Conservation (phyloP, 1,284 basidiomycete genomes). For the Vanrija sp. region DNA sequence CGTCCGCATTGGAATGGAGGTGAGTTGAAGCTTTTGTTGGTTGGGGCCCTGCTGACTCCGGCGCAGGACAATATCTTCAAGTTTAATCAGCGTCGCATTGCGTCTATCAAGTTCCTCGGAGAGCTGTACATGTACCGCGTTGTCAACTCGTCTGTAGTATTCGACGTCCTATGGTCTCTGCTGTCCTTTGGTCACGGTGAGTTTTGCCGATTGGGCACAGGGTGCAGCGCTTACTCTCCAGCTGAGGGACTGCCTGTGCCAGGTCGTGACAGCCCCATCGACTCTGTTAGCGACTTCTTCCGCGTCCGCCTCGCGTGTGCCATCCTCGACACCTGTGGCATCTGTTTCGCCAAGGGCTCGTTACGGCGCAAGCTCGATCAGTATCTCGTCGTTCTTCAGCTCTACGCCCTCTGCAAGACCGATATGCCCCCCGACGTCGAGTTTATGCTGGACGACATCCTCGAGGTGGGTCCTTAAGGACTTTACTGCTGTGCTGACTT, state of each 20-base stretch:
- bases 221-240: constrained; percentile 5
- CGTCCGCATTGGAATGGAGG: constrained; percentile 80
- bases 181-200: constrained; percentile 94
- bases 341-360: constrained; percentile 91
- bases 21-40: constrained; percentile 15
- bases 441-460: constrained; percentile 90
- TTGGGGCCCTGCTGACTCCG: background rate
- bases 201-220: constrained; percentile 38
- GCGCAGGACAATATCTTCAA: constrained; percentile 79
- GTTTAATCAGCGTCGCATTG: constrained; percentile 86
- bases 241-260: constrained; percentile 87
- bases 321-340: constrained; percentile 91
- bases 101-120: constrained; percentile 88
- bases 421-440: constrained; percentile 92
- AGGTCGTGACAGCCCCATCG: constrained; percentile 67
- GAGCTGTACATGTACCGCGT: constrained; percentile 98
- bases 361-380: constrained; percentile 88
- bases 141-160: constrained; percentile 80
- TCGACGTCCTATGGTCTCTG: constrained; percentile 90
- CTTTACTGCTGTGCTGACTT: background rate
- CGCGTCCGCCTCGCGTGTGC: constrained; percentile 86
- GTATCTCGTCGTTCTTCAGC: constrained; percentile 88
- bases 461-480: constrained; percentile 61
- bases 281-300: constrained; percentile 95
- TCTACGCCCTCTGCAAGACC: constrained; percentile 83